phyloP scores from a whole-genome alignment of 2,329 filamentous ascomycete genomes.

The Apiospora aurea region DNA sequence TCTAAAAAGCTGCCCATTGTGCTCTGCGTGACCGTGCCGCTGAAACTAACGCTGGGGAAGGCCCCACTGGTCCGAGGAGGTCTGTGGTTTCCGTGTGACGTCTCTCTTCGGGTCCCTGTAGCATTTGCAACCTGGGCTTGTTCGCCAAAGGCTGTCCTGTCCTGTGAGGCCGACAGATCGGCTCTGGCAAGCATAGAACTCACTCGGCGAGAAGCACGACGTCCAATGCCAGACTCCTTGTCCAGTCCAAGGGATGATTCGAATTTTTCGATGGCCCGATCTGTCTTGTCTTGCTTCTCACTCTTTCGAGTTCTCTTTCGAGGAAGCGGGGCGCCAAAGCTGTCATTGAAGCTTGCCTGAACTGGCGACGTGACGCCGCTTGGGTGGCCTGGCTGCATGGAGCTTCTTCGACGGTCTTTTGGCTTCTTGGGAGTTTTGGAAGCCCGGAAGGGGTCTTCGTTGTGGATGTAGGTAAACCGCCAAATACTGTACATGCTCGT shows the following conservation, averaged over 20 bases:
- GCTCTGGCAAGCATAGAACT: slow-evolving; percentile 90
- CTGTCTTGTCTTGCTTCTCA: slow-evolving; percentile 51
- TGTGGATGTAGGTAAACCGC: slow-evolving; percentile 79
- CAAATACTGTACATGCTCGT: slow-evolving; percentile 83
- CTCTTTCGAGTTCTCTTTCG: slow-evolving; percentile 62
- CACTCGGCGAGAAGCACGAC: slow-evolving; percentile 76
- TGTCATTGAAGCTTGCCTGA: slow-evolving; percentile 76
- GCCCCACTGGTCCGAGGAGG: slow-evolving; percentile 67
- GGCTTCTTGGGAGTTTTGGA: slow-evolving; percentile 55
- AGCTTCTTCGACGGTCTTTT: slow-evolving; percentile 62
- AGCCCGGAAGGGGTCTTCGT: slow-evolving; percentile 64
- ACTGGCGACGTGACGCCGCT: slow-evolving; percentile 82
- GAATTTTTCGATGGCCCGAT: slow-evolving; percentile 65
- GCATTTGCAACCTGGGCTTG: slow-evolving; percentile 52
- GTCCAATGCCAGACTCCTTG: slow-evolving; percentile 57
- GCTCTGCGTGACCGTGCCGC: slow-evolving; percentile 48
- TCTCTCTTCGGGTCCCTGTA: slow-evolving; percentile 64
- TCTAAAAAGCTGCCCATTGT: slow-evolving; percentile 68
- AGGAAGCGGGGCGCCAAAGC: slow-evolving; percentile 68
- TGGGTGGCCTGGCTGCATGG: slow-evolving; percentile 71
- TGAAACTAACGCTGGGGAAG: slow-evolving; percentile 46
- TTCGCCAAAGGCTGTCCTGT: slow-evolving; percentile 81
- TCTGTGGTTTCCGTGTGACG: slow-evolving; percentile 76
- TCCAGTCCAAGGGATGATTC: slow-evolving; percentile 77
- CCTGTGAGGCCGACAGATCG: slow-evolving; percentile 85